Evolutionary conservation across 768 basidiomycete genomes (phyloP), one percentile per base, ranked within the genome.

Genomic region (Suillus luteus): DNA sequence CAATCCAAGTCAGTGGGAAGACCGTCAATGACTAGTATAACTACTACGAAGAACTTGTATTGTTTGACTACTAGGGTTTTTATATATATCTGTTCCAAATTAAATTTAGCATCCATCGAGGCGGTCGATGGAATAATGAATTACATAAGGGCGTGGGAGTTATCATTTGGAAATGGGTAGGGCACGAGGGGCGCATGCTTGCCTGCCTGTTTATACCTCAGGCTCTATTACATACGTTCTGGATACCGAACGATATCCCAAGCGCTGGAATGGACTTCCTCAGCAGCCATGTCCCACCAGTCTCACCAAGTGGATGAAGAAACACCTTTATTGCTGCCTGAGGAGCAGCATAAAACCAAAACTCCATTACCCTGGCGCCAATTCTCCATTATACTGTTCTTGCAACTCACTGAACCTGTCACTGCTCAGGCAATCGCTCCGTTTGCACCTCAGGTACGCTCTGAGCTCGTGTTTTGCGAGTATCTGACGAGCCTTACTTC

Each of bases 381-480:
- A 67, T 70, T 85, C 38, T 75, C 74, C 0, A 75, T 86, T 51
- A 68, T 84, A 17, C 66, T 85, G n/a, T 70, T 83, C 3, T 66
- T 84, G 24, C 83, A 83, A 67, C 65, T 84, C 43, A 80, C 80
- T 63, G 85, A 85, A 69, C 84, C 85, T 6, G 70, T 85, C 14
- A 78, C 79, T 6, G 78, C 80, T 54, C 76, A 80, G 63, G 82
- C 82, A 7, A 85, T 86, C 58, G 82, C 81, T 62, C 85, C 85
- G 0, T 86, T 89, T 70, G 81, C 85, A 49, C 86, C 86, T 3
- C 83, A 89, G 76, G 87, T 86, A 63, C 55, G 79, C 60, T 33
- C 41, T 15, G 60, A 52, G 40, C 60, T 64, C 48, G 63, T 37
- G 7, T 11, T n/a, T 35, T 6, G 27, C 2, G 11, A 40, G 31